Evolutionary conservation across 768 basidiomycete genomes (phyloP).

Genomic region (Lenzites betulinus): DNA sequence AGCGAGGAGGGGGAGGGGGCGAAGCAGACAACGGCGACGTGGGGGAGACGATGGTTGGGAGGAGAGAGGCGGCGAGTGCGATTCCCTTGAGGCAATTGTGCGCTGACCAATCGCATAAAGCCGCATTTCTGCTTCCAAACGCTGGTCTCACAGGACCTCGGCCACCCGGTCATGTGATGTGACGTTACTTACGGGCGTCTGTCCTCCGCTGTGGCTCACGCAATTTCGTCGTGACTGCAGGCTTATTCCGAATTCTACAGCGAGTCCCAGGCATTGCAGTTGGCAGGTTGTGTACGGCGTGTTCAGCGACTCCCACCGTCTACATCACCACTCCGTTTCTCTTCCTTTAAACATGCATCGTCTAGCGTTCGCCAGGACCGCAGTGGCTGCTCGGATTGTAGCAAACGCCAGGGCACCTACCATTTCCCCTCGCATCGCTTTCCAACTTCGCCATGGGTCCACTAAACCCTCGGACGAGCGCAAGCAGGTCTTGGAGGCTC

Average conservation of each 20-base stretch:
- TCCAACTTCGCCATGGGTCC: conserved; percentile 14
- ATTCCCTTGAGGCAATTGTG: conserved; percentile 43
- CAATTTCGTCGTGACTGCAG: conserved; percentile 4
- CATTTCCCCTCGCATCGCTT: conserved; percentile 3
- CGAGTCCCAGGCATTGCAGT: neutral
- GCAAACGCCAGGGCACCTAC: neutral
- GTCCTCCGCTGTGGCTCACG: neutral
- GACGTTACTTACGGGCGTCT: neutral
- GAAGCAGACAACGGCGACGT: conserved; percentile 1
- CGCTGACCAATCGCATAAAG: conserved; percentile 39
- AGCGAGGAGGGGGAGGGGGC: neutral
- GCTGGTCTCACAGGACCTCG: conserved; percentile 19
- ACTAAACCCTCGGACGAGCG: neutral
- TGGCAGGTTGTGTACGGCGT: neutral
- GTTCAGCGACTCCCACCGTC: neutral
- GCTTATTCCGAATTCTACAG: conserved; percentile 4
- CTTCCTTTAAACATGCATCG: conserved; percentile 19
- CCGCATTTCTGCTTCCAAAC: conserved; percentile 16
- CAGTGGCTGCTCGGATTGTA: neutral
- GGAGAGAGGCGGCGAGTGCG: conserved; percentile 10
- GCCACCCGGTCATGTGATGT: conserved; percentile 4
- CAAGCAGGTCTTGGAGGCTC: conserved; percentile 37
- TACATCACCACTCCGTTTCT: neutral
- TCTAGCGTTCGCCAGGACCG: conserved; percentile 17
- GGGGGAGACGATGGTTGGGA: conserved; percentile 16